Conservation (phyloP, 371 early-diverging fungal genomes). For the Syncephalastrum sp. region DNA sequence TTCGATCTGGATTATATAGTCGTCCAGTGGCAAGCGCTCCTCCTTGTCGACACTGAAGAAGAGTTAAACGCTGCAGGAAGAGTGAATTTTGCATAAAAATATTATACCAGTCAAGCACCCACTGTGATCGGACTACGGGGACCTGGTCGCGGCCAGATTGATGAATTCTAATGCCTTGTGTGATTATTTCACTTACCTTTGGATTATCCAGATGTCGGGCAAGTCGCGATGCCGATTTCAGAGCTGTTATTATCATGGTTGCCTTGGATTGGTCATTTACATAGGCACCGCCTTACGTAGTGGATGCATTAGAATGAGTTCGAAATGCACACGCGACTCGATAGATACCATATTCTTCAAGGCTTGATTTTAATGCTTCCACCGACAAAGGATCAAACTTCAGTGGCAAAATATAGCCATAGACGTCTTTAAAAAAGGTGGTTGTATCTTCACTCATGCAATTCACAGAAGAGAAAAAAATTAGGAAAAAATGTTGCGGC, state of each 20-base stretch:
- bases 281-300: constrained; percentile 23
- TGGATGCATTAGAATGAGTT: not conserved
- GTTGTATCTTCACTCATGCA: no score
- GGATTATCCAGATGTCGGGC: constrained; percentile 24
- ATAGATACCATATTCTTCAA: constrained; percentile 20
- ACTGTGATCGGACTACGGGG: constrained; percentile 29
- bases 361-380: constrained; percentile 3
- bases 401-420: constrained; percentile 19
- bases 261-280: constrained; percentile 17
- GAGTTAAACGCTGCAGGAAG: not conserved
- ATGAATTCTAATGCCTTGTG: not conserved
- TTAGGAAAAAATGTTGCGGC: no score
- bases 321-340: not conserved
- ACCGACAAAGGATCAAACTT: constrained; percentile 17
- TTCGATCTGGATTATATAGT: constrained; percentile 11
- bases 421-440: no score
- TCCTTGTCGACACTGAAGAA: constrained; percentile 18
- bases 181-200: constrained; percentile 13
- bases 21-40: constrained; percentile 12
- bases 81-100: not conserved
- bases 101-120: constrained; percentile 37
- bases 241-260: constrained; percentile 26
- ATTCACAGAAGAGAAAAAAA: no score
- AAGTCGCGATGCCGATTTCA: constrained; percentile 32
- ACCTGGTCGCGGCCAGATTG: constrained; percentile 1